phyloP scores from a whole-genome alignment of 2,329 filamentous ascomycete species.

The Phialocephala subalpina region DNA sequence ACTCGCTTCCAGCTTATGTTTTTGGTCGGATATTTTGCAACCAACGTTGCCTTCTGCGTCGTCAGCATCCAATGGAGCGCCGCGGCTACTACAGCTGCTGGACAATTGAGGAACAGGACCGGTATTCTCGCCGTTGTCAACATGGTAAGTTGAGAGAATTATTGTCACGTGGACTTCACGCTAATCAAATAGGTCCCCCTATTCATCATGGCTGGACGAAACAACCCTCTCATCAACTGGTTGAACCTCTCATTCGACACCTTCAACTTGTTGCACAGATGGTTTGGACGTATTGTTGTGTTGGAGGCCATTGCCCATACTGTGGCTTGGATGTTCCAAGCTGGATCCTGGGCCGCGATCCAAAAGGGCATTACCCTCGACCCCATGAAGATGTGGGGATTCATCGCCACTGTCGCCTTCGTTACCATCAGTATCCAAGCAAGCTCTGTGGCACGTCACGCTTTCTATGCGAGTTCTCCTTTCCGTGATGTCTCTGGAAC shows the following conservation, averaged over 20 bases:
- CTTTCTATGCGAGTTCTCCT: conserved; percentile 62
- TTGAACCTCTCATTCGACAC: conserved; percentile 82
- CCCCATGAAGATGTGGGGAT: conserved; percentile 63
- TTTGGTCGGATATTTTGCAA: conserved; percentile 70
- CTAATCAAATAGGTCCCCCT: conserved; percentile 60
- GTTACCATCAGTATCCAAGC: conserved; percentile 72
- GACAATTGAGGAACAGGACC: conserved; percentile 70
- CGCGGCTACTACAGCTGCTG: conserved; percentile 52
- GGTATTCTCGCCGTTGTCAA: conserved; percentile 77
- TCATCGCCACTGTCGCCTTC: conserved; percentile 69
- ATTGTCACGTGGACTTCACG: conserved; percentile 23
- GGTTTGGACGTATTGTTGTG: conserved; percentile 80
- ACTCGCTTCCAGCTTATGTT: conserved; percentile 80
- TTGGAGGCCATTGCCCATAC: conserved; percentile 74
- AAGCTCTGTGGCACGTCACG: conserved; percentile 74
- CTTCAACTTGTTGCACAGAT: conserved; percentile 83
- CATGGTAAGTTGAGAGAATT: conserved; percentile 61
- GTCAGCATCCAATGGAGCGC: conserved; percentile 67
- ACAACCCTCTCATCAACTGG: conserved; percentile 78
- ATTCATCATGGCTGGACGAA: conserved; percentile 77
- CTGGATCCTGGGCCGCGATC: conserved; percentile 58
- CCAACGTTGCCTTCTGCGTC: conserved; percentile 81
- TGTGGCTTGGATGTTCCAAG: conserved; percentile 62
- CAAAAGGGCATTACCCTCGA: conserved; percentile 46
- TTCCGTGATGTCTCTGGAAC: too few species aligned